A percentile compares a stretch with the other conserved stretches of the same genome.
Evolutionary conservation across 2,329 filamentous ascomycete genomes (phyloP).

Genomic region (Penicillium sp.): DNA sequence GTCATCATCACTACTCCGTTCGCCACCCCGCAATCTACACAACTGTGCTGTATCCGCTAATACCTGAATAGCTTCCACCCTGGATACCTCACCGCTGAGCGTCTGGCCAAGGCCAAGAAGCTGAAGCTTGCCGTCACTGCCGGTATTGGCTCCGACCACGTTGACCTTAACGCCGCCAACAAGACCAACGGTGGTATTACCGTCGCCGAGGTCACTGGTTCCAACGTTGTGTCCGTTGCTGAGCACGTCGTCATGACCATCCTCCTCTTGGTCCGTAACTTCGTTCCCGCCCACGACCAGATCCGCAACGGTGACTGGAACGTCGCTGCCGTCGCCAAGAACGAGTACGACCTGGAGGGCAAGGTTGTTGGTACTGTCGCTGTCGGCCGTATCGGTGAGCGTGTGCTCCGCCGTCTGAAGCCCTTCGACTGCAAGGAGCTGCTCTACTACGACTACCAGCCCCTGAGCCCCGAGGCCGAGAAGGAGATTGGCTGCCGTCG

Average conservation of each 20-base stretch:
- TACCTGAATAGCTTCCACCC: slow-evolving; percentile 78
- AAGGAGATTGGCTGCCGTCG: slow-evolving; percentile 93
- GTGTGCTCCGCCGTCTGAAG: slow-evolving; percentile 93
- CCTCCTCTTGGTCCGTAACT: slow-evolving; percentile 93
- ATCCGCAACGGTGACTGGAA: slow-evolving; percentile 89
- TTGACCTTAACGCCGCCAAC: slow-evolving; percentile 96
- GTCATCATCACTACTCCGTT: slow-evolving; percentile 99
- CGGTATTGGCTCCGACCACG: slow-evolving; percentile 97
- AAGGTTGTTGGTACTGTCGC: slow-evolving; percentile 98
- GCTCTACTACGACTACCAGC: slow-evolving; percentile 99
- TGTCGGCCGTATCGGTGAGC: slow-evolving; percentile 96
- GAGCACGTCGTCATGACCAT: slow-evolving; percentile 99
- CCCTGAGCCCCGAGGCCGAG: slow-evolving; percentile 79
- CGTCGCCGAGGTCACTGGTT: slow-evolving; percentile 95
- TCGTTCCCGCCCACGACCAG: slow-evolving; percentile 94
- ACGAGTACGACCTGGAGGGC: slow-evolving; percentile 95
- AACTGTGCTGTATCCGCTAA: slow-evolving; percentile 1
- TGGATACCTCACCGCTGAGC: slow-evolving; percentile 94
- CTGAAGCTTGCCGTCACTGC: slow-evolving; percentile 96
- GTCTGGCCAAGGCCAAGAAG: slow-evolving; percentile 96
- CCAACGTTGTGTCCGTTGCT: slow-evolving; percentile 96
- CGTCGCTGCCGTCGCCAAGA: slow-evolving; percentile 93
- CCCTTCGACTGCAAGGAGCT: slow-evolving; percentile 99
- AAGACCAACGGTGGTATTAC: slow-evolving; percentile 97
- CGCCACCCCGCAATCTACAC: slow-evolving; percentile 24